Evolutionary conservation across 768 basidiomycete genomes (phyloP).

Genomic region (Saitozyma podzolica): DNA sequence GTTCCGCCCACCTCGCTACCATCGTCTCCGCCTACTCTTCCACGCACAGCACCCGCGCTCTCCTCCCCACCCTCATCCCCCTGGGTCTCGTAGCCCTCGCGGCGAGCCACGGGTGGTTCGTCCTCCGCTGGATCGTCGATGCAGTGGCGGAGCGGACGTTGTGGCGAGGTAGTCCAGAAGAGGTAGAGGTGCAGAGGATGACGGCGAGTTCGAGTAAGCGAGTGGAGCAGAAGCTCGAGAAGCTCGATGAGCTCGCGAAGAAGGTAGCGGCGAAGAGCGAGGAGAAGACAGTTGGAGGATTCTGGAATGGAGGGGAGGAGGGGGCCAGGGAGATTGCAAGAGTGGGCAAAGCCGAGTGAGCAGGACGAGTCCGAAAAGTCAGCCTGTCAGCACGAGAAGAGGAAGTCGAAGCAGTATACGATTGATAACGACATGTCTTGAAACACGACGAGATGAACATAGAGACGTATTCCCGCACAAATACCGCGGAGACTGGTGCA

Average conservation of each 20-base stretch:
- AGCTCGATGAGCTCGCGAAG: constrained; percentile 12
- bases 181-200: constrained; percentile 60
- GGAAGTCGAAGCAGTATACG: too few species aligned
- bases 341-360: constrained; percentile 42
- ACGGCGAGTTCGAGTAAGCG: background rate
- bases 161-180: constrained; percentile 74
- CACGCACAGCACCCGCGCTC: constrained; percentile 25
- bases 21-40: constrained; percentile 31
- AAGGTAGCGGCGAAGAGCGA: background rate
- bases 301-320: constrained; percentile 51
- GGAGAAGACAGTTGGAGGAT: constrained; percentile 22
- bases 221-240: constrained; percentile 16
- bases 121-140: constrained; percentile 64
- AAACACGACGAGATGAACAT: too few species aligned
- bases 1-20: constrained; percentile 31
- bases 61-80: constrained; percentile 57
- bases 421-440: too few species aligned
- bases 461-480: too few species aligned
- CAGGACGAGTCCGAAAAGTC: background rate
- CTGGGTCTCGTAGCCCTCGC: constrained; percentile 73
- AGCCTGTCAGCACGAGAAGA: too few species aligned
- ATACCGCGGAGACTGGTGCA: too few species aligned
- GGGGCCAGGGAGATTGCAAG: constrained; percentile 46
- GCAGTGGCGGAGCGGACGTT: constrained; percentile 72
- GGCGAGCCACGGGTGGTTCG: constrained; percentile 81